These are phyloP conservation scores for Cucurbita argyrosperma DNA, from an alignment of 306 rosid species.

Conservation along the genomic window DNA sequence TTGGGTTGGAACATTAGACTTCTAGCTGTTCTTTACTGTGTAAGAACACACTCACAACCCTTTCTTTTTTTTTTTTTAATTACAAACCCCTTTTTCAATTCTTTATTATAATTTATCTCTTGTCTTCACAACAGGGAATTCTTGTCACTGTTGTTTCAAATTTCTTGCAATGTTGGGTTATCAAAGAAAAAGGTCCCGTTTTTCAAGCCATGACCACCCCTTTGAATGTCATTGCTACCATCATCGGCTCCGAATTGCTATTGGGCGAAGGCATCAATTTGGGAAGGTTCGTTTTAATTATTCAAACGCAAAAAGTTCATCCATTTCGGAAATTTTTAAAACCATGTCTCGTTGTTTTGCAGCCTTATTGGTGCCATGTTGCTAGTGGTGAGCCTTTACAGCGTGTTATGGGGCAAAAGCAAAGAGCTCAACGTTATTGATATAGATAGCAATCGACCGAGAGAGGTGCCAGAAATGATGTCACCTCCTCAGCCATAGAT, in stretches of 20 bases:
- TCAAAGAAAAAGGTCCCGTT: slow-evolving; percentile 6
- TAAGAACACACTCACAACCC: slow-evolving; percentile 8
- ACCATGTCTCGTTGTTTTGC: background rate
- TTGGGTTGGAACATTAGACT: slow-evolving; percentile 59
- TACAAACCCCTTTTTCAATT: background rate
- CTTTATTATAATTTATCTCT: background rate
- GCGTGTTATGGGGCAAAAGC: slow-evolving; percentile 68
- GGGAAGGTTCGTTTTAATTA: background rate
- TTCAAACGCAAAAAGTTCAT: background rate
- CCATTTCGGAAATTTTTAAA: no score
- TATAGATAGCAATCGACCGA: background rate
- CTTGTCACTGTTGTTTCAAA: background rate
- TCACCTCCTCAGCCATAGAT: background rate
- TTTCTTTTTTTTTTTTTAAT: background rate
- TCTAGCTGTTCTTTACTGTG: slow-evolving; percentile 52
- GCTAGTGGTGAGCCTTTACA: slow-evolving; percentile 51
- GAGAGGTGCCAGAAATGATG: background rate
- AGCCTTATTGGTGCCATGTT: slow-evolving; percentile 50
- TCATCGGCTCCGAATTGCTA: background rate
- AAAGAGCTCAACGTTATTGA: slow-evolving; percentile 26
- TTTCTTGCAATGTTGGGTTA: slow-evolving; percentile 3
- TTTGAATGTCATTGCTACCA: background rate
- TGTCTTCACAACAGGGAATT: background rate
- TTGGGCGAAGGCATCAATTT: background rate
- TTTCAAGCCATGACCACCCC: slow-evolving; percentile 10